Base-by-base conservation (phyloP, 768 basidiomycete genomes). In the Kwoniella sp. region DNA sequence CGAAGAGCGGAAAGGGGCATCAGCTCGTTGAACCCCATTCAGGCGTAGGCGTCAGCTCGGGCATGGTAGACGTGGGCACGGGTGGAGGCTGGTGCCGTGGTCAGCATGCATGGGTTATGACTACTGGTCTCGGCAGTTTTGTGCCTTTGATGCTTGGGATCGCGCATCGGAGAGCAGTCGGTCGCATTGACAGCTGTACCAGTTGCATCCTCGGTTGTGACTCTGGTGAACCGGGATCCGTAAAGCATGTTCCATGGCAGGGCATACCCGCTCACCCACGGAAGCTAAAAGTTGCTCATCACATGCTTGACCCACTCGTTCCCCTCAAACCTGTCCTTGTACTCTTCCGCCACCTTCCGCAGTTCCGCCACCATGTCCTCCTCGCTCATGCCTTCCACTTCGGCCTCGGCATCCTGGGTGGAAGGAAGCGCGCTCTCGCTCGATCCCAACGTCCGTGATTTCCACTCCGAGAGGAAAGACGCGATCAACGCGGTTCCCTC, bases 401-500 rank as follows among this genome's bases (percentile, higher is more conserved):
- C 79, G 23, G 76, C 77, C 1, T 73, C 75, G 14, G 77, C 70
- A 5, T 44, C 55, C 10, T 60, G 40, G 31, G 33, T 51, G 9
- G 25, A 25, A 20, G 32, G 15, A 26, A 41, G 8, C 6, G 44
- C 28, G 14, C 9, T 19, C 6, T 3, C 11, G 22, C 34, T 11
- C n/a, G 2, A 33, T 15, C 26, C 22, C 12, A 20, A 85, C 80
- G 44, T 80, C 77, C 27, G 79, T 15, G 50, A 52, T 29, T 79
- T 76, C 84, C 93, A 98, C 11, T 77, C 73, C 15, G 78, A 75
- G 36, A 98, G 80, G 63, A 99, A 79, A 20, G 85, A 80, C 65
- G 91, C 83, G 59, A 98, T 82, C 19, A 92, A 80, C 42, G 80
- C 76, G 7, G 91, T 83, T 1, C 95, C 95, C 59, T 87, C 82